phyloP scores from a whole-genome alignment of 2,329 filamentous ascomycete species.

The Penicillium sumatraense region DNA sequence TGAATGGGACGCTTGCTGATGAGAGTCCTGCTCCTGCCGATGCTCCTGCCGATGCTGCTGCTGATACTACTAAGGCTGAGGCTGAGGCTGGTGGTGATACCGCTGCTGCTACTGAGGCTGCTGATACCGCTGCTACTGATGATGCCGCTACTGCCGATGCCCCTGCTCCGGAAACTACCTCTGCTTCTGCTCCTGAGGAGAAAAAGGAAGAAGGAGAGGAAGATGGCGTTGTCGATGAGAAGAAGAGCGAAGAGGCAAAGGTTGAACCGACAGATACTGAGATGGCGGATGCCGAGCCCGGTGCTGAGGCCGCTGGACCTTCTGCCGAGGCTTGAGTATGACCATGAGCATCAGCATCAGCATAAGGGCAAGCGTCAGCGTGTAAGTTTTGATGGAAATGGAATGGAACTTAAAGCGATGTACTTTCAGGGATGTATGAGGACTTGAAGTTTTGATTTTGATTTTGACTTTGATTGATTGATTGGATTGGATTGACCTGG shows the following conservation, averaged over 20 bases:
- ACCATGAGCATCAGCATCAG: not conserved
- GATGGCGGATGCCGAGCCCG: conserved; percentile 41
- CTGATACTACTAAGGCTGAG: not conserved
- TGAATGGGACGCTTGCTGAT: conserved; percentile 38
- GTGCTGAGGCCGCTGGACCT: conserved; percentile 5
- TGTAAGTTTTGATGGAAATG: not conserved
- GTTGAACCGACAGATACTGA: conserved; percentile 32
- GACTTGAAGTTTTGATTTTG: not conserved
- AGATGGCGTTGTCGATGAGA: not conserved
- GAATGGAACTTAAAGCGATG: not conserved
- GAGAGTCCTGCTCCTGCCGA: conserved; percentile 4
- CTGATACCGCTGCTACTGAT: not conserved
- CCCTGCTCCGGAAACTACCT: not conserved
- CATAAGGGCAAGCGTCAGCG: too few relatives aligned
- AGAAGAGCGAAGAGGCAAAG: conserved; percentile 23
- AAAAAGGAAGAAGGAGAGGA: conserved; percentile 7
- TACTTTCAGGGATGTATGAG: not conserved
- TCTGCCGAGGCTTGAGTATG: conserved; percentile 22
- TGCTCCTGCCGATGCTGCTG: not conserved
- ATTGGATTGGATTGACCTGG: not conserved
- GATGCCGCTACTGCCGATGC: not conserved
- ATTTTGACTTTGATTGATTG: not conserved
- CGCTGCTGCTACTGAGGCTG: not conserved
- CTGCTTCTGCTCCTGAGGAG: not conserved
- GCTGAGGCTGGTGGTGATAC: not conserved